Conservation (phyloP, 169 alveolate species). For the Eimeria sp. region DNA sequence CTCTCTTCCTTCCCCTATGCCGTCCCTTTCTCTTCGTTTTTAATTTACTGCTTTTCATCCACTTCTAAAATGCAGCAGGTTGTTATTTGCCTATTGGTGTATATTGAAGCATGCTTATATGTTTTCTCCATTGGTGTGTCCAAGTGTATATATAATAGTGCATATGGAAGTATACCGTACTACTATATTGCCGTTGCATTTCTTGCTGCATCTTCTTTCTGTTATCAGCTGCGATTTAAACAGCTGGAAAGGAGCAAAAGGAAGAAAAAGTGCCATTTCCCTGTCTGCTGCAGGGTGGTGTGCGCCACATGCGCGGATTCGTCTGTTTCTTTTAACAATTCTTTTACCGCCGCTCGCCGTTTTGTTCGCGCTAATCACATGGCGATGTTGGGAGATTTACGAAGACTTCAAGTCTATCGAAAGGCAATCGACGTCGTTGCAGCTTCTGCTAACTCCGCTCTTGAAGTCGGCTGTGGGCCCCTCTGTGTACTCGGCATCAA, state of each 20-base stretch:
- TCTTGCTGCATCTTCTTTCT: neutral
- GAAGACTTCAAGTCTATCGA: slow-evolving; percentile 37
- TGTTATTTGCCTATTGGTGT: no score
- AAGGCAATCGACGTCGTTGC: slow-evolving; percentile 52
- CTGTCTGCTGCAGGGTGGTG: neutral
- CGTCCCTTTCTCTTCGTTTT: no score
- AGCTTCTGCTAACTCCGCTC: neutral
- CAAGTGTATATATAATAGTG: no score
- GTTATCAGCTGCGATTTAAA: neutral
- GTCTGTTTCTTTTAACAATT: slow-evolving; percentile 26
- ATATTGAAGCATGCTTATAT: neutral
- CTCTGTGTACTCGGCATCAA: slow-evolving; percentile 63
- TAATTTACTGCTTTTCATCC: no score
- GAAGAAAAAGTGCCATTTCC: neutral
- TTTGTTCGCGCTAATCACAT: slow-evolving; percentile 39
- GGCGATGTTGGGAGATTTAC: slow-evolving; percentile 41
- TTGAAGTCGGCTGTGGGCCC: slow-evolving; percentile 82
- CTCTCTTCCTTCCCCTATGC: no score
- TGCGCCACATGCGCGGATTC: neutral
- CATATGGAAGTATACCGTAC: neutral
- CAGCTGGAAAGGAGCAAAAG: neutral
- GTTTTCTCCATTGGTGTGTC: no score
- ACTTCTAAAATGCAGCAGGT: neutral
- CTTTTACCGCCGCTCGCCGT: slow-evolving; percentile 60
- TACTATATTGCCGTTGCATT: neutral